Percentiles rank a stretch among this genome's conserved stretches.
Conservation (phyloP, 345 rosid genomes). For the Barbarea vulgaris region DNA sequence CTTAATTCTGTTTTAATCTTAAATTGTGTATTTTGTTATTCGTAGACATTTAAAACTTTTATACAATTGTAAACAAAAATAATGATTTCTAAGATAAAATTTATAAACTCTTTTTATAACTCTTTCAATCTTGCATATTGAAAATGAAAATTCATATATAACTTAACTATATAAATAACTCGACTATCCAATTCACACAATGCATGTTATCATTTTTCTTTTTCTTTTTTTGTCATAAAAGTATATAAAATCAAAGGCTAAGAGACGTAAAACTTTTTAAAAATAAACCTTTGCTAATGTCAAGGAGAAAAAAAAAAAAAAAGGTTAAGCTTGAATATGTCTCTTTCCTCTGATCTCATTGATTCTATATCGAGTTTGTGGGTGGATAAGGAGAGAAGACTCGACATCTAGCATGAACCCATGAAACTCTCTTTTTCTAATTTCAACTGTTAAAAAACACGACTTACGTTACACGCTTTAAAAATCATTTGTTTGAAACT, state of each 20-base stretch:
- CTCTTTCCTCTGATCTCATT: conserved; percentile 23
- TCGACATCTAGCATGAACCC: conserved; percentile 24
- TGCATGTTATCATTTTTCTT: neutral
- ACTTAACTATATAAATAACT: neutral
- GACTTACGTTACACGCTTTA: conserved; percentile 23
- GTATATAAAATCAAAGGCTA: neutral
- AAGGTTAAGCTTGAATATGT: neutral
- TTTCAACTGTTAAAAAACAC: conserved; percentile 30
- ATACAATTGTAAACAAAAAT: too few species aligned
- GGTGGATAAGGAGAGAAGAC: conserved; percentile 24
- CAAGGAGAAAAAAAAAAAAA: neutral
- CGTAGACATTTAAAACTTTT: too few species aligned
- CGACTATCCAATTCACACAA: neutral
- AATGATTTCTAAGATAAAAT: too few species aligned
- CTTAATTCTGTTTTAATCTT: too few species aligned
- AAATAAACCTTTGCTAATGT: neutral
- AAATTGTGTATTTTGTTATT: too few species aligned
- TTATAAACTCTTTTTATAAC: too few species aligned
- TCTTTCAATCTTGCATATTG: neutral
- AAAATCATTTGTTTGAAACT: conserved; percentile 12
- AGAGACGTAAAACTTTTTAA: neutral
- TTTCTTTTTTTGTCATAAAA: neutral
- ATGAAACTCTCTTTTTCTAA: conserved; percentile 8
- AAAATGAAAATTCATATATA: too few species aligned
- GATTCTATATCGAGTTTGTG: neutral